Base-by-base conservation (phyloP, 257 asterid species). In the Eucommia ulmoides region DNA sequence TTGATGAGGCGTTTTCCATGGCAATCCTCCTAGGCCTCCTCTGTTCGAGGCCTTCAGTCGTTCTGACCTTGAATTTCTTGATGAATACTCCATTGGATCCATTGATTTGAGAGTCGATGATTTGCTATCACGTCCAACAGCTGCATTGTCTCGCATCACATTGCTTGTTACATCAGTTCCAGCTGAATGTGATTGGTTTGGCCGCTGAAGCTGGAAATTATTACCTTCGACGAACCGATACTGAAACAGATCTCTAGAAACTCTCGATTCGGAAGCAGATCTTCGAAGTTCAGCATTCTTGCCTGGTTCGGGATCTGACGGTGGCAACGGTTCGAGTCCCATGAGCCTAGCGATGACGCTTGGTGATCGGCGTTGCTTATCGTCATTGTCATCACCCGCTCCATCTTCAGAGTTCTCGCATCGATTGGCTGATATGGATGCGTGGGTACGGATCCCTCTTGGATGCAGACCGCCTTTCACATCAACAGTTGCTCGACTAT, bases 191-290 rank as follows among this genome's bases (percentile, higher is more conserved):
- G 58, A 53, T 52, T 67, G 71, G 59, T 35, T 62, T n/a, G 60
- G 64, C 52, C 45, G 73, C 24, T 56, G 66, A 22, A 55, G 17
- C 4, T 60, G 65, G 45, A 73, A 55, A 51, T 56, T 49, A 66
- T 49, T 62, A 7, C 59, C 53, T 2, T 79, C 93, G 42, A 62
- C 45, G 61, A 72, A 68, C 35, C 84, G 74, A 20, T 77, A 63
- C 26, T 76, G 76, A 59, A 85, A 82, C 35, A 85, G 76, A 67
- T 82, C 92, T 55, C 86, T 60, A 0, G 96, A 71, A 20, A 73
- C 91, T 65, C 98, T 71, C 0, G 98, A 89, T 50, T 85, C 98
- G 3, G 98, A 89, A 21, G 94, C 80, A 56, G 94, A 84, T 80
- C 96, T 75, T 62, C 96, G 74, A 4, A 88, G 83, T 75, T 84